Base-by-base conservation (phyloP, 306 rosid genomes). In the Acacia crassicarpa region DNA sequence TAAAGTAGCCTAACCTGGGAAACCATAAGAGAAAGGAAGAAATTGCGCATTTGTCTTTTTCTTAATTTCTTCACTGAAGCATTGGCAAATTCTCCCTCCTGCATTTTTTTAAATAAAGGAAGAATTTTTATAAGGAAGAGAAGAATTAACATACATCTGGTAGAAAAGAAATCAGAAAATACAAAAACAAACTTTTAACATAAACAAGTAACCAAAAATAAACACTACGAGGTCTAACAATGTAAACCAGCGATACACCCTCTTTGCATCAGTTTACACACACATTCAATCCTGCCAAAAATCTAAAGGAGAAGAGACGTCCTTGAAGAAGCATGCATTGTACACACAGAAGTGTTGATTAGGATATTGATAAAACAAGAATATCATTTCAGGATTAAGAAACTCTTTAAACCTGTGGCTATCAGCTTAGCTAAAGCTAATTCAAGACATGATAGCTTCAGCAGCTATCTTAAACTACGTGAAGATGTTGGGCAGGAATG, bases 81-180 rank as follows among this genome's bases (percentile, higher is more conserved):
- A 72, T 90, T 83, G 46, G 76, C 90, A 70, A 92, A 91, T 86
- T 92, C 98, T 84, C 99, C 99, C 78, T 93, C 99, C 99, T 95
- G 85, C 79, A 62, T 75, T 32, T 74, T 85, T 44, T 58, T 61
- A 4, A 25, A 63, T 16, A 63, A 30, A 15, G 30, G 41, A 63
- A 27, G n/a, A 63, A 15, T 12, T 63, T 63, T 63, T 63, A 14
- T 63, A 30, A 63, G n/a, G 68, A 30, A 27, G 17, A 13, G 10
- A 30, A 63, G 69, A 63, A 30, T 7, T 30, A 12, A 30, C 9
- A 27, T 63, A 41, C 16, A 14, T 63, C 9, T 6, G 15, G 69
- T 6, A 61, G n/a, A 63, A 27, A 63, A 63, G 6, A 63, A 63
- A 63, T 27, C 41, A 63, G 38, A 15, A 62, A 63, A 12, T 30